These are phyloP conservation scores for Ceratocystis alfenasii DNA, from an alignment of 2,329 filamentous ascomycete genomes.

Conservation along the genomic window DNA sequence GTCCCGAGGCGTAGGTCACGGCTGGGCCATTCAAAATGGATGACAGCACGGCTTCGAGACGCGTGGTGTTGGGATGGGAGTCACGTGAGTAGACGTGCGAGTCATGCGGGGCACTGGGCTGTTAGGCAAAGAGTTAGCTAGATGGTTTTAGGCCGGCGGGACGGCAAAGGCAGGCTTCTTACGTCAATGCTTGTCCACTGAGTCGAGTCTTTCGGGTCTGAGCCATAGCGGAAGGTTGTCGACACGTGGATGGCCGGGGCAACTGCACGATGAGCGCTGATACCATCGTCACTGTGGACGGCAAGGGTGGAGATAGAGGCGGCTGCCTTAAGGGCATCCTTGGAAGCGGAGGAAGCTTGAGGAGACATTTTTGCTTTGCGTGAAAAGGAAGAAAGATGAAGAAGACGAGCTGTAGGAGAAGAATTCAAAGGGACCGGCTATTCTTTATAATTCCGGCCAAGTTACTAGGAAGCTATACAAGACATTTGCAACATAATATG, in stretches of 20 bases:
- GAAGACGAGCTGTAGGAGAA: not conserved
- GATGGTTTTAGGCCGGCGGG: not conserved
- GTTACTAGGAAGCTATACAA: not conserved
- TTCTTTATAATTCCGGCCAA: not conserved
- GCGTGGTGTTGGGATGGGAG: conserved; percentile 65
- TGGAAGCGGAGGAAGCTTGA: not conserved
- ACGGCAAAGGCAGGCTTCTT: conserved; percentile 27
- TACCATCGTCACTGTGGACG: conserved; percentile 70
- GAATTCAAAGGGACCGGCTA: not conserved
- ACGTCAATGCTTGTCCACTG: conserved; percentile 44
- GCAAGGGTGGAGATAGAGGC: conserved; percentile 52
- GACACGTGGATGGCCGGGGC: conserved; percentile 83
- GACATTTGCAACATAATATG: not conserved
- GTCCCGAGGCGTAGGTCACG: conserved; percentile 71
- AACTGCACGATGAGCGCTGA: conserved; percentile 64
- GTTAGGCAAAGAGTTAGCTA: not conserved
- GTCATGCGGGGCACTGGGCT: conserved; percentile 43
- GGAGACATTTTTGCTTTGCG: not conserved
- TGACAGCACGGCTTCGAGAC: conserved; percentile 72
- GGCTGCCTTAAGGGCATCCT: conserved; percentile 16
- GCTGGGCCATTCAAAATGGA: conserved; percentile 57
- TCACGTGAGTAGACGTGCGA: conserved; percentile 75
- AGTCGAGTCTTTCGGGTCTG: conserved; percentile 54
- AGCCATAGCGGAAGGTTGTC: conserved; percentile 75
- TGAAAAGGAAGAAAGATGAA: not conserved